These are phyloP conservation scores for Epichloe elymi DNA, from an alignment of 2,329 filamentous ascomycete species.

Conservation along the genomic window DNA sequence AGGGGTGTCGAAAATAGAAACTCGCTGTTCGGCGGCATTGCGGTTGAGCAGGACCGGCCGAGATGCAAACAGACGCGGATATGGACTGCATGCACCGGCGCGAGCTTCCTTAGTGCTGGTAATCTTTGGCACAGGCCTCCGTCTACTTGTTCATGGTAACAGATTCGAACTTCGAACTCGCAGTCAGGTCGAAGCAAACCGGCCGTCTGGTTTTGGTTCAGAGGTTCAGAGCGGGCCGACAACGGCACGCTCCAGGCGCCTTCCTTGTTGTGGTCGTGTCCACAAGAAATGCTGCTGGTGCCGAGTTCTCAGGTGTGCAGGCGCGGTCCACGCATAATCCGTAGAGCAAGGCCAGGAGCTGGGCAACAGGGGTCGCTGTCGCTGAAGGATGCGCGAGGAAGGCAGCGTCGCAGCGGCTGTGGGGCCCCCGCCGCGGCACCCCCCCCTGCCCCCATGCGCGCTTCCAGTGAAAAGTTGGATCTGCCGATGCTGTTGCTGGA, in stretches of 20 bases:
- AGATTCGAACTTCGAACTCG: no score
- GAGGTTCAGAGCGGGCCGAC: no score
- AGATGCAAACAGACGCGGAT: not conserved
- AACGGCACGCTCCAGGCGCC: no score
- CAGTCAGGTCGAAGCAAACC: no score
- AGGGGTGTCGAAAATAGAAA: not conserved
- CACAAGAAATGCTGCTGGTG: not conserved
- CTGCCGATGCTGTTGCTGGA: conserved; percentile 3
- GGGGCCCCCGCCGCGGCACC: not conserved
- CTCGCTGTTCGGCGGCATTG: not conserved
- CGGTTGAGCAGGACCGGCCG: not conserved
- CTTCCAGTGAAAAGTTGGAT: conserved; percentile 1
- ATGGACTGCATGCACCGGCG: no score
- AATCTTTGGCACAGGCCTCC: no score
- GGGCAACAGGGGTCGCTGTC: no score
- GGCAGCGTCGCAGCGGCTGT: conserved; percentile 1
- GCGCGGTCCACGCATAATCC: not conserved
- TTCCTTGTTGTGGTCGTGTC: no score
- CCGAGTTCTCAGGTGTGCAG: not conserved
- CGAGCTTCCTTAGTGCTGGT: no score
- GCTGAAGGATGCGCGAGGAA: not conserved
- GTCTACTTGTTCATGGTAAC: no score
- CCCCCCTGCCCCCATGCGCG: conserved; percentile 1
- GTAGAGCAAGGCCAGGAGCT: no score
- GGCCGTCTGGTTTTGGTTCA: no score